These are phyloP conservation scores for Periconia sp. DNA, from an alignment of 2,329 filamentous ascomycete species.

Conservation along the genomic window DNA sequence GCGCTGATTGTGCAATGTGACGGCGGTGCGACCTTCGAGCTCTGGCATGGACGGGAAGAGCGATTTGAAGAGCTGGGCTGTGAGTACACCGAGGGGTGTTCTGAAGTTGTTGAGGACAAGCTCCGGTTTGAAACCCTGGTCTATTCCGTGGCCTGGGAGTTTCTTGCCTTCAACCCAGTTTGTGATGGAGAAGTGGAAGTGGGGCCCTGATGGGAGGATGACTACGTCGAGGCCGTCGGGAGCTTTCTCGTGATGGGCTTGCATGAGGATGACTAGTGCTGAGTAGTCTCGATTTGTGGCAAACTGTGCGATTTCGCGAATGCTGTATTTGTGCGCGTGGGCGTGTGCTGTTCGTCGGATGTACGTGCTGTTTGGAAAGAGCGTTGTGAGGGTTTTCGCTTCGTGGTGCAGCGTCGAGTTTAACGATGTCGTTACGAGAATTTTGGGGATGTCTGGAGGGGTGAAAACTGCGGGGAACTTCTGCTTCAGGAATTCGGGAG, in stretches of 20 bases:
- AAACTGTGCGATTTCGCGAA: slow-evolving; percentile 88
- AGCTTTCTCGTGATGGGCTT: slow-evolving; percentile 76
- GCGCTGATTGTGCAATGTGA: slow-evolving; percentile 92
- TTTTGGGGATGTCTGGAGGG: slow-evolving; percentile 71
- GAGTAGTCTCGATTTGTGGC: slow-evolving; percentile 84
- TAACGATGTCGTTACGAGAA: slow-evolving; percentile 89
- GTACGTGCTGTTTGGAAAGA: slow-evolving; percentile 84
- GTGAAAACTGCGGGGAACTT: slow-evolving; percentile 67
- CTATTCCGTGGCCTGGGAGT: slow-evolving; percentile 86
- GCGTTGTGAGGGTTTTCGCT: slow-evolving; percentile 75
- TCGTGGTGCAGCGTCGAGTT: slow-evolving; percentile 88
- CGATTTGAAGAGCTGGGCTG: slow-evolving; percentile 79
- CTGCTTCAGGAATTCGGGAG: slow-evolving; percentile 64
- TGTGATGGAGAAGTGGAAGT: slow-evolving; percentile 88
- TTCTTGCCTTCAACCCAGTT: slow-evolving; percentile 91
- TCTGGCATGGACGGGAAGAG: slow-evolving; percentile 84
- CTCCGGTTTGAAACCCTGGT: slow-evolving; percentile 87
- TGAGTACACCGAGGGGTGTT: slow-evolving; percentile 86
- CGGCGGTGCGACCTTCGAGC: slow-evolving; percentile 83
- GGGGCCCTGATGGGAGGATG: slow-evolving; percentile 82
- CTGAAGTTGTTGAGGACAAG: slow-evolving; percentile 93
- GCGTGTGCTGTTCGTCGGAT: slow-evolving; percentile 84
- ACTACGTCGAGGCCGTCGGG: slow-evolving; percentile 83
- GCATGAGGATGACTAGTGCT: slow-evolving; percentile 81
- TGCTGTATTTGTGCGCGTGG: slow-evolving; percentile 87